phyloP scores from a whole-genome alignment of 257 asterid genomes.

The Penstemon newberryi region DNA sequence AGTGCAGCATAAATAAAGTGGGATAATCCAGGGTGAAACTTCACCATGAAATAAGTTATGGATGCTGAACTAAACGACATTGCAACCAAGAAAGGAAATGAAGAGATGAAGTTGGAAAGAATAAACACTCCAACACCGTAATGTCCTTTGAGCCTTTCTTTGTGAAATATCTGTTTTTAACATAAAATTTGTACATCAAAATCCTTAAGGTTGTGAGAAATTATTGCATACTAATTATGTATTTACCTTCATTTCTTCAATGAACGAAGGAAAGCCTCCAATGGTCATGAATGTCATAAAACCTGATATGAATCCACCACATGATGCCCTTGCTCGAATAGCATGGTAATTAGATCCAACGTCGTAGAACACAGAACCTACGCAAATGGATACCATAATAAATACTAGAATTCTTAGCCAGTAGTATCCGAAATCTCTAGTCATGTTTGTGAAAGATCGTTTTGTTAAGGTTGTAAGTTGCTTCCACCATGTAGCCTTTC shows the following conservation, averaged over 20 bases:
- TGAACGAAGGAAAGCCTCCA: constrained; percentile 96
- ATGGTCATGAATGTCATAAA: constrained; percentile 95
- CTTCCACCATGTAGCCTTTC: constrained; percentile 62
- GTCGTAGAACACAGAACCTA: constrained; percentile 70
- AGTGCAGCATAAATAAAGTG: constrained; percentile 54
- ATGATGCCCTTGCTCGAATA: constrained; percentile 74
- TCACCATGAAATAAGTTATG: constrained; percentile 67
- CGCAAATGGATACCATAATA: constrained; percentile 57
- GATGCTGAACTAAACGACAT: constrained; percentile 60
- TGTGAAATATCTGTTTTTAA: constrained; percentile 60
- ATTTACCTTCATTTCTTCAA: constrained; percentile 86
- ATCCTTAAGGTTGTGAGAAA: not conserved
- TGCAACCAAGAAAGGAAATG: constrained; percentile 67
- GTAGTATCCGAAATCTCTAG: constrained; percentile 82
- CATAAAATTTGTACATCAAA: constrained; percentile 19
- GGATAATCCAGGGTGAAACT: constrained; percentile 64
- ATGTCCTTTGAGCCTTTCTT: constrained; percentile 73
- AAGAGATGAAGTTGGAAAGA: constrained; percentile 73
- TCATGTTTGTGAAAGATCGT: constrained; percentile 79
- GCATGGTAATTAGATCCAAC: constrained; percentile 60
- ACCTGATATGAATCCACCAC: constrained; percentile 86
- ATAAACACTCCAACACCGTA: constrained; percentile 80
- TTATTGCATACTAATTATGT: not conserved
- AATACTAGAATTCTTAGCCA: constrained; percentile 75
- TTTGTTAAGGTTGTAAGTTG: constrained; percentile 65